phyloP scores from a whole-genome alignment of 75 land plant species.

The Selaginella tamariscina region DNA sequence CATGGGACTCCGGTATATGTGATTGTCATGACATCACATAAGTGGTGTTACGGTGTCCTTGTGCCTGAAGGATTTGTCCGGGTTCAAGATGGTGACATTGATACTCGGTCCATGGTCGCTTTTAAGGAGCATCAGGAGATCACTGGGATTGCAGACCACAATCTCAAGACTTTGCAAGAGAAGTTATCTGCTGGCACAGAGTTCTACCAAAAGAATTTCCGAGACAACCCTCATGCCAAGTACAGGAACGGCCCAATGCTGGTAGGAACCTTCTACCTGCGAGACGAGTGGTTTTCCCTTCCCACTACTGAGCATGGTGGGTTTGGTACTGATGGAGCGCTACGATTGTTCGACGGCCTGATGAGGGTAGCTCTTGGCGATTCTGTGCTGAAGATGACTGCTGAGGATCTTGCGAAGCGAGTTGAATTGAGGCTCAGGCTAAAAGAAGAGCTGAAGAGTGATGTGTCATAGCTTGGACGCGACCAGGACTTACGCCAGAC shows the following conservation, averaged over 20 bases:
- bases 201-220: neutral
- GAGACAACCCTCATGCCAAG: neutral
- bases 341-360: too few relatives aligned
- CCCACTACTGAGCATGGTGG: conserved; percentile 1
- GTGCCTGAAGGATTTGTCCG: conserved; percentile 9
- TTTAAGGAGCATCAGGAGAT: neutral
- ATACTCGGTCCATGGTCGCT: neutral
- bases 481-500: too few relatives aligned
- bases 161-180: neutral
- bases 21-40: conserved; percentile 5
- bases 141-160: neutral
- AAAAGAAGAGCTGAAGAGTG: neutral
- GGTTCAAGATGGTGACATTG: neutral
- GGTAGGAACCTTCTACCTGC: neutral
- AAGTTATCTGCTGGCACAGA: neutral
- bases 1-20: conserved; percentile 7
- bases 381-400: too few relatives aligned
- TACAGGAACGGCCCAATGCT: neutral
- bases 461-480: neutral
- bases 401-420: neutral
- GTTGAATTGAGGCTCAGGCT: neutral
- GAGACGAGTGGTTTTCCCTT: too few relatives aligned
- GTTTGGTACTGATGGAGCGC: too few relatives aligned
- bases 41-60: neutral
- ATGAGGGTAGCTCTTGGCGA: too few relatives aligned